Conservation (phyloP, 371 early-diverging fungal species). For the Apophysomyces elegans region DNA sequence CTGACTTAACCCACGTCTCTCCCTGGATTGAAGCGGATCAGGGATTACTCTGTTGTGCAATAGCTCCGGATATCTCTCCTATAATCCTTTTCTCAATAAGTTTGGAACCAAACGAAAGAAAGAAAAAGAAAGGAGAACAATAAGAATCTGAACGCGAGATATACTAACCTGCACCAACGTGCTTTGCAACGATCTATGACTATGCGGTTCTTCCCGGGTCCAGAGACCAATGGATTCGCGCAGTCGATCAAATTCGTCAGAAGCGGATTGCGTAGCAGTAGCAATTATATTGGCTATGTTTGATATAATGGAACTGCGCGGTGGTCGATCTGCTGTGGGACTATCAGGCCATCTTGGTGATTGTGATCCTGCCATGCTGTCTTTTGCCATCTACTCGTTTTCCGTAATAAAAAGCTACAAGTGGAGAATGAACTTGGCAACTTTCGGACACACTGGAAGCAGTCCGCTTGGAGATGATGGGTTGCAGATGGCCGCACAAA, state of each 20-base stretch:
- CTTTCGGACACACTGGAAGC: too few species aligned
- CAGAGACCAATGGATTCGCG: conserved; percentile 16
- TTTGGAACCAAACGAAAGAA: background rate
- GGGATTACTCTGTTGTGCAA: conserved; percentile 2
- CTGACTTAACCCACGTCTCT: background rate
- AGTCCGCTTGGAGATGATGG: too few species aligned
- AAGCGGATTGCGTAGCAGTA: conserved; percentile 17
- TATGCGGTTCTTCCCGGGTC: conserved; percentile 3
- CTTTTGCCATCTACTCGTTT: background rate
- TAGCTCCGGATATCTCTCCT: conserved; percentile 2
- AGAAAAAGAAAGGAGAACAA: background rate
- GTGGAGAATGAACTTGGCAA: background rate
- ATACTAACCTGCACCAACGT: background rate
- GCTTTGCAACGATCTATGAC: background rate
- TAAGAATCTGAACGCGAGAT: background rate
- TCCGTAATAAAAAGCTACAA: background rate
- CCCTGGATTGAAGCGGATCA: background rate
- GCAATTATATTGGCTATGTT: conserved; percentile 4
- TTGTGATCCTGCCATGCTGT: background rate
- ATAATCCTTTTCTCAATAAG: conserved; percentile 6
- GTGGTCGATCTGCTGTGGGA: background rate
- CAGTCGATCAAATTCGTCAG: conserved; percentile 19
- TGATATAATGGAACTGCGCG: conserved; percentile 1
- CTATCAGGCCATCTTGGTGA: background rate
- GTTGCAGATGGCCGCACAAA: too few species aligned